These are phyloP conservation scores for Scenedesmus sp. DNA, from an alignment of 163 green algal species.

Conservation along the genomic window DNA sequence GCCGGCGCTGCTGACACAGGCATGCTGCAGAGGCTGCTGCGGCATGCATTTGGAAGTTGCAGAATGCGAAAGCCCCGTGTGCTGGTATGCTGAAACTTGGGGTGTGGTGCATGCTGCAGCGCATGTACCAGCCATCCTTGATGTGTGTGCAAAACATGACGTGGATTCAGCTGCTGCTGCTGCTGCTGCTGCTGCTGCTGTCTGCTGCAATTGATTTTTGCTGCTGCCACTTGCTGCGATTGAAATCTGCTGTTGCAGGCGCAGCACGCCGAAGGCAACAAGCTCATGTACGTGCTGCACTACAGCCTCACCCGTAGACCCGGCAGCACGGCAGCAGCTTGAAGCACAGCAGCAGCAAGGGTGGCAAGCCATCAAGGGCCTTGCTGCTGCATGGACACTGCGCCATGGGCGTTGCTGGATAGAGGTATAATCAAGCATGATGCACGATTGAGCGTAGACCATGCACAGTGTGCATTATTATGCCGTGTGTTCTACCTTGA, in stretches of 20 bases:
- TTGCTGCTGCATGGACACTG: background rate
- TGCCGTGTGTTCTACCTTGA: too few relatives aligned
- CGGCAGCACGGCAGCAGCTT: background rate
- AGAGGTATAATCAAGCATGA: too few relatives aligned
- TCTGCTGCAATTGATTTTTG: too few relatives aligned
- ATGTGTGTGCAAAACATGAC: background rate
- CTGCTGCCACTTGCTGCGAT: background rate
- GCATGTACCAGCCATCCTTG: background rate
- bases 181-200: background rate
- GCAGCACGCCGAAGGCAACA: constrained; percentile 51
- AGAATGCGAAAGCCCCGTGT: too few relatives aligned
- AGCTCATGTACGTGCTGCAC: constrained; percentile 58
- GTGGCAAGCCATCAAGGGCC: background rate
- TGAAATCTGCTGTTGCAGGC: constrained; percentile 46
- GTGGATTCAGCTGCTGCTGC: background rate
- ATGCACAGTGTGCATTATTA: too few relatives aligned
- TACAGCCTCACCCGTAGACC: constrained; percentile 46
- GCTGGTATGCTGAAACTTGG: background rate
- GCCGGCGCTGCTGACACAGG: too few relatives aligned
- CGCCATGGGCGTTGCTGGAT: too few relatives aligned
- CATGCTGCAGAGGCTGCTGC: background rate
- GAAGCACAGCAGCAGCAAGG: background rate
- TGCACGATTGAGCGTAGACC: too few relatives aligned
- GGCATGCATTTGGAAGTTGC: background rate
- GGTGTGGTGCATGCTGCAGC: too few relatives aligned